These are phyloP conservation scores for Picocystis sp. DNA, from an alignment of 163 green algal genomes.

Conservation along the genomic window DNA sequence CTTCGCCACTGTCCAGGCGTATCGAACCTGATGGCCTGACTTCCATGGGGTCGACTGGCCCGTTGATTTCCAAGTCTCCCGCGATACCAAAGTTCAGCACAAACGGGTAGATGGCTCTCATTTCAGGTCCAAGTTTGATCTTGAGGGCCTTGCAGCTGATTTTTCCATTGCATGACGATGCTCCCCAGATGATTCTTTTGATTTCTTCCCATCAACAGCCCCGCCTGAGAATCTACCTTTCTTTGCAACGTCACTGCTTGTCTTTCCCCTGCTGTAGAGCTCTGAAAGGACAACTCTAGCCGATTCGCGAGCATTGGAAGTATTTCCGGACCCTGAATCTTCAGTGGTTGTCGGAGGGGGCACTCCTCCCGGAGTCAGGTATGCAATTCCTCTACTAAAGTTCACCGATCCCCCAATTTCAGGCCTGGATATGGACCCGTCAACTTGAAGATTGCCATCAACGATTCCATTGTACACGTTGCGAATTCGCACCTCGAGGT, in stretches of 20 bases:
- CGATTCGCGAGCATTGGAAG: no score
- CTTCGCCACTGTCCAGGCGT: slow-evolving; percentile 48
- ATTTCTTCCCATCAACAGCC: no score
- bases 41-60: slow-evolving; percentile 33
- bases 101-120: slow-evolving; percentile 72
- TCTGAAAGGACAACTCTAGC: no score
- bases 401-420: slow-evolving; percentile 37
- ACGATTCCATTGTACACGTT: slow-evolving; percentile 38
- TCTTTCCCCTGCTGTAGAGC: no score
- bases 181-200: no score
- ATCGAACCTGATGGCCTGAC: slow-evolving; percentile 35
- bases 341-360: no score
- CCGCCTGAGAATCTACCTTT: no score
- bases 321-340: no score
- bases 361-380: slow-evolving; percentile 23
- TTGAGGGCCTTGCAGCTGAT: slow-evolving; percentile 18
- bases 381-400: slow-evolving; percentile 37
- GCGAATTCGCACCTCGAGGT: slow-evolving; percentile 41
- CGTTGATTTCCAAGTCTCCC: slow-evolving; percentile 54
- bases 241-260: no score
- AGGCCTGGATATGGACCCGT: slow-evolving; percentile 21
- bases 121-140: slow-evolving; percentile 70
- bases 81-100: slow-evolving; percentile 70
- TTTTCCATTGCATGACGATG: background rate
- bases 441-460: slow-evolving; percentile 32